Evolutionary conservation across 139 green algal species (phyloP).

Genomic region (Chlorella sorokiniana): DNA sequence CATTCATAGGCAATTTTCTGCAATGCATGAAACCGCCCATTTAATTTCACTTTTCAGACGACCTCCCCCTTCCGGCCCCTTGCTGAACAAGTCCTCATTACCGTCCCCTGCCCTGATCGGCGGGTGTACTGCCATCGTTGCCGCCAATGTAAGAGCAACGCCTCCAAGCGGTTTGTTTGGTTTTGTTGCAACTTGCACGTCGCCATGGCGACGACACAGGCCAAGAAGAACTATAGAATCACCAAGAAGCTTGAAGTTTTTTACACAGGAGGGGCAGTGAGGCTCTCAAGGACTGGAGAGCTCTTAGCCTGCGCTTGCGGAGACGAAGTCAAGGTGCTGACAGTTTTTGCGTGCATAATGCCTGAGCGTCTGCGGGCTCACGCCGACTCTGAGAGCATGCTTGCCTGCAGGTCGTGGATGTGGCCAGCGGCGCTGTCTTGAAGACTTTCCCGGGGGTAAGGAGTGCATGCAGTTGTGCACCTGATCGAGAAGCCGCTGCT

Average conservation of each 20-base stretch:
- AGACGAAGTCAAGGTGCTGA: constrained; percentile 90
- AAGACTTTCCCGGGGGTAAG: constrained; percentile 72
- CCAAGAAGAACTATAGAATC: constrained; percentile 76
- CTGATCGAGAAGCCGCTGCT: background rate
- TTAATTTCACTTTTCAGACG: no score
- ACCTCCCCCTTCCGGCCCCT: no score
- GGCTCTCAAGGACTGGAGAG: constrained; percentile 64
- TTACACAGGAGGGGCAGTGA: constrained; percentile 82
- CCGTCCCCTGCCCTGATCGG: no score
- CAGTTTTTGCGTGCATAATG: background rate
- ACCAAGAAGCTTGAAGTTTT: constrained; percentile 81
- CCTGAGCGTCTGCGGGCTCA: background rate
- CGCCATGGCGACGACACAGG: background rate
- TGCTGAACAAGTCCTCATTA: no score
- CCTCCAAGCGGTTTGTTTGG: background rate
- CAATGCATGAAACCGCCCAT: background rate
- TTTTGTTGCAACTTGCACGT: background rate
- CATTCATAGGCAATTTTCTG: background rate
- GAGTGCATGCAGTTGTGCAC: background rate
- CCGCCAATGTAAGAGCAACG: no score
- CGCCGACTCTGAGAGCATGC: background rate
- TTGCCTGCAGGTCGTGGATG: constrained; percentile 70
- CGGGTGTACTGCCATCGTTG: no score
- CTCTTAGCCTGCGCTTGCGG: constrained; percentile 78
- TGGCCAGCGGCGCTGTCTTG: constrained; percentile 60